Evolutionary conservation across 768 basidiomycete genomes (phyloP), one percentile per base, ranked within the genome.

Genomic region (Suillus subalutaceus): DNA sequence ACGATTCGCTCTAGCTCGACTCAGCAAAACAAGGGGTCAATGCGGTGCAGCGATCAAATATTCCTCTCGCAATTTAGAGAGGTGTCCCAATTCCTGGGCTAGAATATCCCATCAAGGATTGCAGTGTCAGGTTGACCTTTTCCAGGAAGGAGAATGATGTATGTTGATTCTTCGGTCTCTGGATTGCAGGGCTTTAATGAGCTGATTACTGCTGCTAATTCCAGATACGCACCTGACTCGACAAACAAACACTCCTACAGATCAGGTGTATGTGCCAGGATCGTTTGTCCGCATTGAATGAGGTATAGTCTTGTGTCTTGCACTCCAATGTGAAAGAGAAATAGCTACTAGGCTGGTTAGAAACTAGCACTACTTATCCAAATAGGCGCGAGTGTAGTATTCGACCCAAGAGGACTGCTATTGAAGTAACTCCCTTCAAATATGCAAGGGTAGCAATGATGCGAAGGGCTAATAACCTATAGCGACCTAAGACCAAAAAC

Each of bases 251-350:
- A 79, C 64, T 81, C 79, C 53, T 79, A 60, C 55, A 93, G 79
- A 78, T 84, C 83, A 0, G 92, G 90, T 3, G 92, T 91, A 46
- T 85, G 77, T 26, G 96, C 81, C 20, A 95, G 75, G 10, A 96
- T 88, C 0, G 92, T 90, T 78, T 97, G 96, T 9, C 95, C 95
- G 53, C 94, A n/a, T n/a, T n/a, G 83, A 68, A 95, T 85, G 1
- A 95, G 93, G 73, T 86, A 88, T 30, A 95, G 79, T 30, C 79
- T 80, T 65, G 82, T 82, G 75, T 97, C 96, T 72, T 95, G 89
- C 3, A 96, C 87, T 6, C n/a, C n/a, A n/a, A n/a, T n/a, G n/a
- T n/a, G n/a, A n/a, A n/a, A n/a, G n/a, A n/a, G n/a, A n/a, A n/a
- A n/a, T n/a, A n/a, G n/a, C n/a, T n/a, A n/a, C n/a, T n/a, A n/a